Percentiles rank a stretch among this genome's conserved stretches.
phyloP scores from a whole-genome alignment of 1,139 yeast genomes.

The Saccharomyces pastorianus region DNA sequence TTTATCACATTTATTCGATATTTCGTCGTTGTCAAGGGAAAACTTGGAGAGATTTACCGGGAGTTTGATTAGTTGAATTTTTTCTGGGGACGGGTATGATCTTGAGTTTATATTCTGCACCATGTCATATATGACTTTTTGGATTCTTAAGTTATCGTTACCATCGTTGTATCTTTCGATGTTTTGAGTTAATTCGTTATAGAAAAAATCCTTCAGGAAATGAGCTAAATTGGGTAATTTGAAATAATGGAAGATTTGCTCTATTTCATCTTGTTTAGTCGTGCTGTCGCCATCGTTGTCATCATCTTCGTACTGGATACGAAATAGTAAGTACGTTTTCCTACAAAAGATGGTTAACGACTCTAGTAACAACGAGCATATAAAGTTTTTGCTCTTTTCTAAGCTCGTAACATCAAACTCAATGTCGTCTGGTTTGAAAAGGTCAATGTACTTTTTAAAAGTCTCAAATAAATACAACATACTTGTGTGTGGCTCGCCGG shows the following conservation, averaged over 20 bases:
- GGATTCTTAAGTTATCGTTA: not conserved
- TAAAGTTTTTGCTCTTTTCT: not conserved
- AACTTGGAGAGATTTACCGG: conserved; percentile 67
- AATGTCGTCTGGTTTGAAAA: not conserved
- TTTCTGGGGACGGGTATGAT: conserved; percentile 45
- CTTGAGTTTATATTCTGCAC: conserved; percentile 1
- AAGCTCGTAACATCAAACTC: not conserved
- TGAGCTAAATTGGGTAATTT: conserved; percentile 40
- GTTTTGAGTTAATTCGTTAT: not conserved
- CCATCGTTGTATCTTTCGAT: not conserved
- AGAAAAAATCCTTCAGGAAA: conserved; percentile 19
- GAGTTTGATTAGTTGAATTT: conserved; percentile 47
- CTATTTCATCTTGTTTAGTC: conserved; percentile 39
- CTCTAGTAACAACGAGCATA: conserved; percentile 31
- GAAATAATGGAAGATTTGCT: conserved; percentile 47
- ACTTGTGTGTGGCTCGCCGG: not conserved
- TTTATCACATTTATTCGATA: conserved; percentile 13
- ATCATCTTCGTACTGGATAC: conserved; percentile 48
- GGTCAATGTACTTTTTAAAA: conserved; percentile 4
- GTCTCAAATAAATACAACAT: not conserved
- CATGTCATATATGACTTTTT: not conserved
- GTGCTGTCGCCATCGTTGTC: conserved; percentile 26
- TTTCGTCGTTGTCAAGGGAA: conserved; percentile 34
- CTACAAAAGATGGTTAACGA: conserved; percentile 64
- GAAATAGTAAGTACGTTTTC: conserved; percentile 51